phyloP scores from a whole-genome alignment of 2,329 filamentous ascomycete species.

The Alternaria solani region DNA sequence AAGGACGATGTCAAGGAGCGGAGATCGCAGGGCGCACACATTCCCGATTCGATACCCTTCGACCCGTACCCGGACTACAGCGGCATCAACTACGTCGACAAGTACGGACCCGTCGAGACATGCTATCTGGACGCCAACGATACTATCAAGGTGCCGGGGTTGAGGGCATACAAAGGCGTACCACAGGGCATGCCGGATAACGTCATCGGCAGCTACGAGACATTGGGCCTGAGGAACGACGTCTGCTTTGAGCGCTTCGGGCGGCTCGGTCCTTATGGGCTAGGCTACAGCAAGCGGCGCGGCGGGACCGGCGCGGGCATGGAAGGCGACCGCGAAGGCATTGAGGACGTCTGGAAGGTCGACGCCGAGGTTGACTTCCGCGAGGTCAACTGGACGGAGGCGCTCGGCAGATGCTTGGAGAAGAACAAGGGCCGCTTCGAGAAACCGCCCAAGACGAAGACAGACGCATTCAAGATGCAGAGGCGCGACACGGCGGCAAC shows the following conservation, averaged over 20 bases:
- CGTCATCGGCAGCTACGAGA: conserved; percentile 84
- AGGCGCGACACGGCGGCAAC: conserved; percentile 18
- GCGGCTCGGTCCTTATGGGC: conserved; percentile 85
- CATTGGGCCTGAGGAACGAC: conserved; percentile 80
- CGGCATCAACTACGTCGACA: conserved; percentile 63
- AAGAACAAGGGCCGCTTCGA: conserved; percentile 76
- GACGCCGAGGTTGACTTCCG: conserved; percentile 78
- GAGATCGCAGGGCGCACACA: conserved; percentile 36
- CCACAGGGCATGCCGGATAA: conserved; percentile 85
- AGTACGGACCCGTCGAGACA: conserved; percentile 69
- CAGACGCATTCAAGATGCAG: conserved; percentile 54
- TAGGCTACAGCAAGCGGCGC: conserved; percentile 79
- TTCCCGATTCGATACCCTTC: conserved; percentile 58
- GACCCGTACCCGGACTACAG: conserved; percentile 73
- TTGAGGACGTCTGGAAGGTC: conserved; percentile 79
- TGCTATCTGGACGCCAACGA: conserved; percentile 79
- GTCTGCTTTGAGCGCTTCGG: conserved; percentile 95
- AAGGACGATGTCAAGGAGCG: conserved; percentile 42
- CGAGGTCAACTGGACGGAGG: conserved; percentile 78
- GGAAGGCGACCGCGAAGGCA: conserved; percentile 81
- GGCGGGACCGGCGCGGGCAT: conserved; percentile 88
- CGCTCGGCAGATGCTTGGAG: conserved; percentile 75
- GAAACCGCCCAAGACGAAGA: conserved; percentile 42
- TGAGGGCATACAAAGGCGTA: conserved; percentile 79
- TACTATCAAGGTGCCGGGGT: conserved; percentile 70